Evolutionary conservation across 164 flowering plant genomes (phyloP), one percentile per base, ranked within the genome.

Genomic region (Kalanchoe fedtschenkoi): DNA sequence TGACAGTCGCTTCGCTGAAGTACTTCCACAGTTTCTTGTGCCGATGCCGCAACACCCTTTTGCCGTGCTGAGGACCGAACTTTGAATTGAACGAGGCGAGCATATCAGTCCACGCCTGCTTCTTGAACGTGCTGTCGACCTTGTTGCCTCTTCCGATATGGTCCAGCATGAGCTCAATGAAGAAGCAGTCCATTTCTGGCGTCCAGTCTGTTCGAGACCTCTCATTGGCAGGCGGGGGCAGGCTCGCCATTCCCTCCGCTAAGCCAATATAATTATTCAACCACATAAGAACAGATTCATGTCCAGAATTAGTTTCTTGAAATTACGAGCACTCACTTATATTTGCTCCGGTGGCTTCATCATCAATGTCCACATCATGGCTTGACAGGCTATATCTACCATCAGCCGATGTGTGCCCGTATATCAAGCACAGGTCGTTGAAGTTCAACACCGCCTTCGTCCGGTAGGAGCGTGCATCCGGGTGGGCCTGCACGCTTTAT

Each of bases 61-160:
- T 81, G 34, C 72, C 76, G 73, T 81, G 78, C 19, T 78, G 77
- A 54, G 80, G 66, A 54, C 81, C 80, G 66, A 79, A 83, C 60
- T 77, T 76, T 46, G 72, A 73, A 75, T 83, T 81, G 64, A 81
- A 83, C 30, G 59, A 47, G 22, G 59, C 43, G 51, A 79, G 80
- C 84, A 83, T 81, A 60, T 78, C 81, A 16, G 75, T 66, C 88
- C 88, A 81, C 32, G 85, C 84, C 41, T 78, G 76, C 65, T 83
- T 81, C 67, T 43, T 78, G 68, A 78, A 83, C 28, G 84, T 69
- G 68, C 64, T 63, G 17, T 66, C 77, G 41, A 62, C 44, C 59
- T 72, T 79, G 65, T 78, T 81, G 66, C 88, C 82, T 69, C 71
- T 76, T 62, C 73, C 81, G 34, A 74, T 62, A 58, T 83, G 82